Percentiles rank a stretch among this genome's conserved stretches.
phyloP scores from a whole-genome alignment of 2,329 filamentous ascomycete genomes.

The Ceratocystis variospora region DNA sequence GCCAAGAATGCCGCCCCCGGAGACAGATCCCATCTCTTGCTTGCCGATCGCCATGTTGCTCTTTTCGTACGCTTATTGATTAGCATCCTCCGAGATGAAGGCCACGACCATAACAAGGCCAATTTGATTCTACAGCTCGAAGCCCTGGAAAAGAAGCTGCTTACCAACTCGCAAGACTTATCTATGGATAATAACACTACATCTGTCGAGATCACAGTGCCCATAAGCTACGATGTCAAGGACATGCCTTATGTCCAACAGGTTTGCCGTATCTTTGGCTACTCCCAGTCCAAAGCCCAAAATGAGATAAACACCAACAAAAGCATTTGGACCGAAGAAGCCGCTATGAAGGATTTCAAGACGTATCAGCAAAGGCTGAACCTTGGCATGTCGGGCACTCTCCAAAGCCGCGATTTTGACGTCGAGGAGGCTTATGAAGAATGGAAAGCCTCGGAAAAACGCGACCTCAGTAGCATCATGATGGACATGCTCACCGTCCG shows the following conservation, averaged over 20 bases:
- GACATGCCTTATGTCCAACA: slow-evolving; percentile 90
- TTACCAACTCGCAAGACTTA: slow-evolving; percentile 87
- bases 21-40: slow-evolving; percentile 78
- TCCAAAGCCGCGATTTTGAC: slow-evolving; percentile 79
- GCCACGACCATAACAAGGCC: slow-evolving; percentile 70
- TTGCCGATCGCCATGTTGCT: slow-evolving; percentile 88
- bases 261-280: slow-evolving; percentile 74
- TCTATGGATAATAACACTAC: slow-evolving; percentile 34
- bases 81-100: slow-evolving; percentile 65
- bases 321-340: slow-evolving; percentile 76
- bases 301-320: slow-evolving; percentile 74
- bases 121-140: slow-evolving; percentile 68
- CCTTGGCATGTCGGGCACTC: slow-evolving; percentile 60
- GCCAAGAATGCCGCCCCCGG: slow-evolving; percentile 60
- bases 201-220: slow-evolving; percentile 67
- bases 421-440: slow-evolving; percentile 72
- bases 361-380: slow-evolving; percentile 82
- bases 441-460: slow-evolving; percentile 83
- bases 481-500: slow-evolving; percentile 75
- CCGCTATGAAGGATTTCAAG: slow-evolving; percentile 81
- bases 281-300: slow-evolving; percentile 67
- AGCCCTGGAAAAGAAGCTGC: slow-evolving; percentile 80
- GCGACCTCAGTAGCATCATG: slow-evolving; percentile 85
- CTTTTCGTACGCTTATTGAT: slow-evolving; percentile 81
- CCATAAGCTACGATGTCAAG: slow-evolving; percentile 81